Evolutionary conservation across 2,329 filamentous ascomycete species (phyloP).

Genomic region (Raffaelea albimanens): DNA sequence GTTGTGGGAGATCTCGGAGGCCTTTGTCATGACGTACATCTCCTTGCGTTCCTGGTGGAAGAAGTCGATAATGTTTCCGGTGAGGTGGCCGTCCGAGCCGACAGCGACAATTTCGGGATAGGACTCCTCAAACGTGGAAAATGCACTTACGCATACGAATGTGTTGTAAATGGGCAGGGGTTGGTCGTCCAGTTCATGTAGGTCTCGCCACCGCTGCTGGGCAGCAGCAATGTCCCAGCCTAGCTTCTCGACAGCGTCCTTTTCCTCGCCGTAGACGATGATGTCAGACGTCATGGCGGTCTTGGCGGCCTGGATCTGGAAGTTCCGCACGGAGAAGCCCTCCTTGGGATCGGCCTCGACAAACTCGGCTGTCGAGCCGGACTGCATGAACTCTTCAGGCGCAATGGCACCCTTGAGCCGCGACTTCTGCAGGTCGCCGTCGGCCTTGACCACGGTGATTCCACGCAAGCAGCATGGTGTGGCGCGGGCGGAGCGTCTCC

Average conservation of each 20-base stretch:
- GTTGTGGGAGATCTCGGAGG: slow-evolving; percentile 80
- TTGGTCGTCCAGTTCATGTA: slow-evolving; percentile 46
- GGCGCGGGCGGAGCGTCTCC: slow-evolving; percentile 60
- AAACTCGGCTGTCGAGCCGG: slow-evolving; percentile 48
- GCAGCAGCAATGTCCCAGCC: slow-evolving; percentile 63
- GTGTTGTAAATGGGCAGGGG: slow-evolving; percentile 67
- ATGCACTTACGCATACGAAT: slow-evolving; percentile 60
- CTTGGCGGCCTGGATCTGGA: slow-evolving; percentile 91
- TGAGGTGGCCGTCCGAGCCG: slow-evolving; percentile 60
- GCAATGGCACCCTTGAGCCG: slow-evolving; percentile 82
- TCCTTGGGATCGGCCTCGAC: slow-evolving; percentile 76
- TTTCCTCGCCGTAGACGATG: slow-evolving; percentile 76
- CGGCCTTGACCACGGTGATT: slow-evolving; percentile 80
- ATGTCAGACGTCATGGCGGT: slow-evolving; percentile 83
- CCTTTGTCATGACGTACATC: slow-evolving; percentile 88
- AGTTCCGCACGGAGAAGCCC: slow-evolving; percentile 93
- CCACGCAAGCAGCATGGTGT: slow-evolving; percentile 70
- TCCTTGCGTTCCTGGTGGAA: slow-evolving; percentile 80
- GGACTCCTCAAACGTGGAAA: slow-evolving; percentile 61
- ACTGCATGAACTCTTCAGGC: slow-evolving; percentile 67
- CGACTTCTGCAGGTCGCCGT: slow-evolving; percentile 63
- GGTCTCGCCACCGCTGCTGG: slow-evolving; percentile 64
- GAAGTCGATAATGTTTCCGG: slow-evolving; percentile 77
- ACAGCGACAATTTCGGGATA: slow-evolving; percentile 65
- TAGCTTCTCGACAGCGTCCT: slow-evolving; percentile 51